These are phyloP conservation scores for Neocatenulostroma microsporum DNA, from an alignment of 2,329 filamentous ascomycete species.

Conservation along the genomic window DNA sequence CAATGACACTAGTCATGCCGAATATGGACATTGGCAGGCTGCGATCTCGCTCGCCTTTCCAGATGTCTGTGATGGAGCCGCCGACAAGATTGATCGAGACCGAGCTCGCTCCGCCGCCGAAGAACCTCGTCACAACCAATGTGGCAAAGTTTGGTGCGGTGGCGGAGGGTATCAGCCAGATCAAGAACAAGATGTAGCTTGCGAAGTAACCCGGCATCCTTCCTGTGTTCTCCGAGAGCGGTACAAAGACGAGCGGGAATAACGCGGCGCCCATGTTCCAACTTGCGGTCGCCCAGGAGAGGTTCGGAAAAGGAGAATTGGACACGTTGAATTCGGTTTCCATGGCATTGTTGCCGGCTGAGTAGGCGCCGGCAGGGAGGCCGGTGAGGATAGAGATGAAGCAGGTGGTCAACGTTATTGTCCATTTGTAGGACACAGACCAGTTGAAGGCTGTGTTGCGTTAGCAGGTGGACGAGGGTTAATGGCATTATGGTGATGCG, in stretches of 20 bases:
- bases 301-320: slow-evolving; percentile 23
- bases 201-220: slow-evolving; percentile 22
- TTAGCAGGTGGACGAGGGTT: too few species aligned
- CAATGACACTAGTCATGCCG: slow-evolving; percentile 22
- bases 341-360: slow-evolving; percentile 22
- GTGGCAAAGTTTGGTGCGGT: slow-evolving; percentile 22
- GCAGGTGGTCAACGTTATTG: slow-evolving; percentile 18
- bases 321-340: slow-evolving; percentile 15
- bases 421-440: slow-evolving; percentile 22
- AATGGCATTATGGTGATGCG: too few species aligned
- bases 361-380: slow-evolving; percentile 24
- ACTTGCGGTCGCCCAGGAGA: slow-evolving; percentile 23
- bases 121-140: slow-evolving; percentile 21
- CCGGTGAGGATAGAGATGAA: slow-evolving; percentile 24
- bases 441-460: too few species aligned
- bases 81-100: slow-evolving; percentile 24
- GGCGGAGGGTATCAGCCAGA: slow-evolving; percentile 25
- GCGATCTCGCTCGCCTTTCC: slow-evolving; percentile 22
- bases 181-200: slow-evolving; percentile 23
- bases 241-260: slow-evolving; percentile 25
- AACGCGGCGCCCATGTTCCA: slow-evolving; percentile 29
- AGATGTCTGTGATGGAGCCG: slow-evolving; percentile 27
- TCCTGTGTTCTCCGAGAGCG: slow-evolving; percentile 26
- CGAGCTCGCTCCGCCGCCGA: slow-evolving; percentile 25
- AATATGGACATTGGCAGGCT: slow-evolving; percentile 28